Conservation (phyloP, 768 basidiomycete species). For the Dacryopinax spathularia region DNA sequence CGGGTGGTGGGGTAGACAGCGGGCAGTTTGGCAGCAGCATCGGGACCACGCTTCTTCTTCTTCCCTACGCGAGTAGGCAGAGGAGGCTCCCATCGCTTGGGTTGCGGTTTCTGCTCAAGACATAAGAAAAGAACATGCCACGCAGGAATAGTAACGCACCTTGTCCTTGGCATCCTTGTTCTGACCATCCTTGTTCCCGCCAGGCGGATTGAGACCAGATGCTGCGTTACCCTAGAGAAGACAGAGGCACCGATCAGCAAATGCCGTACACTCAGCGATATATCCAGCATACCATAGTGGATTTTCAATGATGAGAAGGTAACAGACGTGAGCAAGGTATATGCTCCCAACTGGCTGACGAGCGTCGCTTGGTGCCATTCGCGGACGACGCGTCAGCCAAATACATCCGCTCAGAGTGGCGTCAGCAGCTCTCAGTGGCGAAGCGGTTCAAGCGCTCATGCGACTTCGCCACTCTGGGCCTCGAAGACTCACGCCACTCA, state of each 20-base stretch:
- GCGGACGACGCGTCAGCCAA: constrained; percentile 2
- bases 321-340: neutral
- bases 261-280: too few species aligned
- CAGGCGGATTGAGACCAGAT: constrained; percentile 38
- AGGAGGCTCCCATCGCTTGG: constrained; percentile 98
- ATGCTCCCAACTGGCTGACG: neutral
- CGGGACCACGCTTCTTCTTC: constrained; percentile 88
- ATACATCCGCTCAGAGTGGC: neutral
- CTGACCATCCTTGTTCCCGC: constrained; percentile 16
- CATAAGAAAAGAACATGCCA: neutral
- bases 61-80: constrained; percentile 92
- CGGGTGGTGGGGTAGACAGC: constrained; percentile 87
- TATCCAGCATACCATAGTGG: too few species aligned
- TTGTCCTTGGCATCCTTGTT: constrained; percentile 32
- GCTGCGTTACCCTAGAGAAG: constrained; percentile 53
- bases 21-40: constrained; percentile 79
- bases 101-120: constrained; percentile 38
- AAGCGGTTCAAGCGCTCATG: neutral
- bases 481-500: neutral
- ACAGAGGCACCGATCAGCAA: too few species aligned
- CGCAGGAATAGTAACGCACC: constrained; percentile 8
- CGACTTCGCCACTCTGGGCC: neutral
- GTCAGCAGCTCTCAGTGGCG: too few species aligned
- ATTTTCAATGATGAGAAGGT: too few species aligned
- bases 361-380: too few species aligned